Percentiles rank a stretch among this genome's conserved stretches.
These are phyloP conservation scores for Cryptosporidium meleagridis DNA, from an alignment of 169 alveolate species.

Conservation along the genomic window DNA sequence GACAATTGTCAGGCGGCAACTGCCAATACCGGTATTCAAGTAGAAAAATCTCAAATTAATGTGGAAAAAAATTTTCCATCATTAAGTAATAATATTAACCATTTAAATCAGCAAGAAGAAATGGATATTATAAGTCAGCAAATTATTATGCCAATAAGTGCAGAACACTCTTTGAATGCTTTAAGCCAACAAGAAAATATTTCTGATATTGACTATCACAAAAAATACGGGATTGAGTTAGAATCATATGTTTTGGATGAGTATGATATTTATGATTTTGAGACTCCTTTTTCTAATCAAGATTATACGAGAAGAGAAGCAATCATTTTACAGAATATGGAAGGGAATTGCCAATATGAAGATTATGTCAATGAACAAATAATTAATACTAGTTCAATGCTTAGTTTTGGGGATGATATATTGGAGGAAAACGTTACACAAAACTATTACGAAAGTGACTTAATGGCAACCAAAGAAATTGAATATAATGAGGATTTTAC, in stretches of 20 bases:
- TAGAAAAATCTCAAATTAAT: neutral
- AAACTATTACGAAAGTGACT: neutral
- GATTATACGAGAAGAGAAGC: neutral
- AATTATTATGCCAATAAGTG: neutral
- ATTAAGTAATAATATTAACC: neutral
- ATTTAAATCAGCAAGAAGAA: neutral
- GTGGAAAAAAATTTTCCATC: neutral
- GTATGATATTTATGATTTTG: conserved; percentile 27
- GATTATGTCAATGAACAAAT: neutral
- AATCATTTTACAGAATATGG: neutral
- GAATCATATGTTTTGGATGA: conserved; percentile 31
- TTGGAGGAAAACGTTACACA: neutral
- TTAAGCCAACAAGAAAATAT: neutral
- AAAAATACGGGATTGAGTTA: neutral
- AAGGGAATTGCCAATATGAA: neutral
- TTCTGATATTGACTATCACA: neutral
- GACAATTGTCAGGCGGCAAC: neutral
- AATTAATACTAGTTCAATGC: neutral
- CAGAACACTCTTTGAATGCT: neutral
- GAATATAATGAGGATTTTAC: neutral
- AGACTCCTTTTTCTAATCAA: neutral
- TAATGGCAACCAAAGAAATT: neutral
- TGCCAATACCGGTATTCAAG: neutral
- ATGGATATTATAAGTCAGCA: neutral
- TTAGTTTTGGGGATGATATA: conserved; percentile 4